A percentile compares a stretch with the other conserved stretches of the same genome.
Conservation (phyloP, 805 yeast genomes). For the Ogataea nitratoaversa region DNA sequence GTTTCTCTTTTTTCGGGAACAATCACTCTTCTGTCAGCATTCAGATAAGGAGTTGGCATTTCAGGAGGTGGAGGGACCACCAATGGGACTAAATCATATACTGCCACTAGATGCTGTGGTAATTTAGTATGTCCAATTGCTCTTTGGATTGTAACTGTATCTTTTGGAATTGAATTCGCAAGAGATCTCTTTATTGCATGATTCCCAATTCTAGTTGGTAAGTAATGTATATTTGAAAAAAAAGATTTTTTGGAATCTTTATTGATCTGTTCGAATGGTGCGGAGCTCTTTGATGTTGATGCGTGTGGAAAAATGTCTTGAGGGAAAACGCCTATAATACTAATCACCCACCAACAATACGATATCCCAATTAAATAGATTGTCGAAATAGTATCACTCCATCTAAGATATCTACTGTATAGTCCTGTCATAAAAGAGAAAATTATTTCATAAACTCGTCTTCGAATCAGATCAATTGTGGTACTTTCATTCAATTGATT, state of each 20-base stretch:
- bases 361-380: slow-evolving; percentile 3
- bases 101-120: slow-evolving; percentile 31
- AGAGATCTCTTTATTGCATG: slow-evolving; percentile 14
- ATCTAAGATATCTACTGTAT: neutral
- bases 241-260: no score
- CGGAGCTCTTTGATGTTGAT: neutral
- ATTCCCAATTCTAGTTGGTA: slow-evolving; percentile 17
- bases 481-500: neutral
- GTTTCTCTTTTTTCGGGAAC: slow-evolving; percentile 36
- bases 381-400: neutral
- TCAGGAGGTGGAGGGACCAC: slow-evolving; percentile 37
- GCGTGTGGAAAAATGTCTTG: slow-evolving; percentile 1
- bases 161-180: slow-evolving; percentile 21
- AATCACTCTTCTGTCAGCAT: slow-evolving; percentile 35
- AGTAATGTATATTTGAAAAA: neutral
- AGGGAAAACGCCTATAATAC: slow-evolving; percentile 4
- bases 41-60: slow-evolving; percentile 40
- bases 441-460: neutral
- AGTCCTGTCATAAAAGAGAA: neutral
- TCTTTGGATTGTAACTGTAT: slow-evolving; percentile 7
- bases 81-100: slow-evolving; percentile 29
- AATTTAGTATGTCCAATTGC: slow-evolving; percentile 17
- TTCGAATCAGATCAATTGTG: neutral
- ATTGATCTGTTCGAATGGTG: neutral
- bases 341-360: slow-evolving; percentile 19